phyloP scores from a whole-genome alignment of 2,329 filamentous ascomycete species.

The Fusarium stilboides region DNA sequence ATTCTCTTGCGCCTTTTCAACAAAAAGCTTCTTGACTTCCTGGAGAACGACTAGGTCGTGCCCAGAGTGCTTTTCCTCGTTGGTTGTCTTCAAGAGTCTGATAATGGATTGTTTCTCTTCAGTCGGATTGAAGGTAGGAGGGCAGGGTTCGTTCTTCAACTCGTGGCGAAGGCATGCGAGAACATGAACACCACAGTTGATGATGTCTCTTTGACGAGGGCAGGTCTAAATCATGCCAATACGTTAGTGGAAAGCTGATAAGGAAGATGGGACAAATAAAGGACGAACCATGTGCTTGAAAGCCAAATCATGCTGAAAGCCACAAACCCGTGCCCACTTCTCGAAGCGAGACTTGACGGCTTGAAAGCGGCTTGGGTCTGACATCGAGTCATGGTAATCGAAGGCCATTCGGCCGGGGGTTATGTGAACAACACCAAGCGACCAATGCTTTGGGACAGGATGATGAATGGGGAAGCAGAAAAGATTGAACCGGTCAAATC shows the following conservation, averaged over 20 bases:
- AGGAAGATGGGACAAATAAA: not conserved
- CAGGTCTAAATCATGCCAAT: not conserved
- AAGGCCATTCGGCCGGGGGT: not conserved
- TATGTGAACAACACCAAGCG: not conserved
- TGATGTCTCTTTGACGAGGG: not conserved
- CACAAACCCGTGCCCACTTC: not conserved
- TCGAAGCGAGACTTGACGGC: not conserved
- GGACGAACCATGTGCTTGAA: slow-evolving; percentile 2
- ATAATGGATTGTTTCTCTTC: not conserved
- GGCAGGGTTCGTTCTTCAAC: not conserved
- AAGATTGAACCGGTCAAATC: not conserved
- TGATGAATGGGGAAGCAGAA: slow-evolving; percentile 22
- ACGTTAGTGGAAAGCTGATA: not conserved
- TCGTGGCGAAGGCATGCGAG: slow-evolving; percentile 4
- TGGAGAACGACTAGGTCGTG: not conserved
- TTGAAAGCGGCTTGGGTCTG: accelerated
- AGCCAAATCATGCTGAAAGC: not conserved
- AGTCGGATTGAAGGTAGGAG: not conserved
- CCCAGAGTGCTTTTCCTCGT: not conserved
- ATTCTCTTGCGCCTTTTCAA: not conserved
- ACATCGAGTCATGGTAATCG: not conserved
- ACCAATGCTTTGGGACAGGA: not conserved
- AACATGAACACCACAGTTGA: slow-evolving; percentile 13
- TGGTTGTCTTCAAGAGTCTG: not conserved
- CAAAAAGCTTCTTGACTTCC: not conserved